Conservation (phyloP, 2,329 filamentous ascomycete genomes). For the Colletotrichum brevisporum region DNA sequence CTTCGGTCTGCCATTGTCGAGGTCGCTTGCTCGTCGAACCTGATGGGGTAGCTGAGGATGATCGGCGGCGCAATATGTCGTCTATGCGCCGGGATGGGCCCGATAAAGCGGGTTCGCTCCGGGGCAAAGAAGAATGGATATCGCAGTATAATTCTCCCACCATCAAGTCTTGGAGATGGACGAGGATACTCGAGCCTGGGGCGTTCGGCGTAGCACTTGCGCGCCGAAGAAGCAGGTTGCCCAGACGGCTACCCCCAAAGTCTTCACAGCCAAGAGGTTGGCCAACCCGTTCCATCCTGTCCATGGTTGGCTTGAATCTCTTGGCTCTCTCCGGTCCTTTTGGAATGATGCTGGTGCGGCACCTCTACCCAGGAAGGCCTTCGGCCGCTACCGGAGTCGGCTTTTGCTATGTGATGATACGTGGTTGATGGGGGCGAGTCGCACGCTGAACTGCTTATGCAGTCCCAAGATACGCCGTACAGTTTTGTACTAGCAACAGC, state of each 20-base stretch:
- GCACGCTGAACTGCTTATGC: not conserved
- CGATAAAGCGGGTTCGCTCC: not conserved
- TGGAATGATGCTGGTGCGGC: too few relatives aligned
- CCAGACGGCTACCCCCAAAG: constrained; percentile 6
- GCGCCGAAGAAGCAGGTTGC: constrained; percentile 1
- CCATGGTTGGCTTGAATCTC: not conserved
- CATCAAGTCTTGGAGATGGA: not conserved
- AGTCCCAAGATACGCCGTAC: not conserved
- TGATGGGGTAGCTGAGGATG: not conserved
- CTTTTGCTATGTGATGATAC: too few relatives aligned
- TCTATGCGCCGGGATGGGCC: constrained; percentile 26
- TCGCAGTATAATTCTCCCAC: constrained; percentile 9
- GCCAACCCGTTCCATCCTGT: not conserved
- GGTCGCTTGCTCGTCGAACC: not conserved
- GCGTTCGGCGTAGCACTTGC: not conserved
- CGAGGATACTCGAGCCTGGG: constrained; percentile 8
- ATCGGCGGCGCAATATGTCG: constrained; percentile 22
- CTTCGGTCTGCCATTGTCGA: not conserved
- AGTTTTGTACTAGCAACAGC: not conserved
- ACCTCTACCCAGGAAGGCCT: too few relatives aligned
- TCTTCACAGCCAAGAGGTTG: constrained; percentile 8
- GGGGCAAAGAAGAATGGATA: constrained; percentile 1
- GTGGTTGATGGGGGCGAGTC: too few relatives aligned
- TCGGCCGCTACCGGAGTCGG: too few relatives aligned
- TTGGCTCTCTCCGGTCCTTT: not conserved